phyloP scores from a whole-genome alignment of 208 protist species.

The Trypanosoma platydactyli region DNA sequence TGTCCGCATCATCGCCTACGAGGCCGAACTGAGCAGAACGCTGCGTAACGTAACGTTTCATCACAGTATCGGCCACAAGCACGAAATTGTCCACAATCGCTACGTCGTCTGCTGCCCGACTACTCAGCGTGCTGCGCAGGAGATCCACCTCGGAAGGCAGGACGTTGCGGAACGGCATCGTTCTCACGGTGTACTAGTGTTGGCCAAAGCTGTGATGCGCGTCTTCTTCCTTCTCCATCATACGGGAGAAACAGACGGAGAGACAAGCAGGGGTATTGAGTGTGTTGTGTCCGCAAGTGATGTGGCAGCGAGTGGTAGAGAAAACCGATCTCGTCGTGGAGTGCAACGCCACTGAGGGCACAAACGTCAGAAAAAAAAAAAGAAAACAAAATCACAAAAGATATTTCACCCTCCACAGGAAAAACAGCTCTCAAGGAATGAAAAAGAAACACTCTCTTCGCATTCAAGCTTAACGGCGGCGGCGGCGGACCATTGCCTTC shows the following conservation, averaged over 20 bases:
- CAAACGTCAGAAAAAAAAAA: conserved; percentile 5
- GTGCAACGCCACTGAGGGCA: neutral
- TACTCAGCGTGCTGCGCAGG: neutral
- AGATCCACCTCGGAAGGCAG: neutral
- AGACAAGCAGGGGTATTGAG: neutral
- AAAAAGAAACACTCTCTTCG: neutral
- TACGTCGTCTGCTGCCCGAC: neutral
- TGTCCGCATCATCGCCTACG: neutral
- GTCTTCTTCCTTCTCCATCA: too few species aligned
- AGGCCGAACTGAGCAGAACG: conserved; percentile 21
- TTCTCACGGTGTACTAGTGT: too few species aligned
- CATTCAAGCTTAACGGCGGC: conserved; percentile 94
- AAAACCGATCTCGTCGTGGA: neutral
- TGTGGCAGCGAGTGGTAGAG: neutral
- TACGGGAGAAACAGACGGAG: neutral
- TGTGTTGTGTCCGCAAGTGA: neutral
- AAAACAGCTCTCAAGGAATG: neutral
- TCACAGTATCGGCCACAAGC: conserved; percentile 10
- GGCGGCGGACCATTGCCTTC: conserved; percentile 98
- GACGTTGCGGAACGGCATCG: conserved; percentile 17
- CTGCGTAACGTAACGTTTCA: conserved; percentile 29
- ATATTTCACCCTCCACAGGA: neutral
- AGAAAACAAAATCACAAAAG: conserved; percentile 18
- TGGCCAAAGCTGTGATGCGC: too few species aligned
- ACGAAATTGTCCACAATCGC: conserved; percentile 3